These are phyloP conservation scores for Melampsora americana DNA, from an alignment of 1,284 basidiomycete genomes.

Conservation along the genomic window DNA sequence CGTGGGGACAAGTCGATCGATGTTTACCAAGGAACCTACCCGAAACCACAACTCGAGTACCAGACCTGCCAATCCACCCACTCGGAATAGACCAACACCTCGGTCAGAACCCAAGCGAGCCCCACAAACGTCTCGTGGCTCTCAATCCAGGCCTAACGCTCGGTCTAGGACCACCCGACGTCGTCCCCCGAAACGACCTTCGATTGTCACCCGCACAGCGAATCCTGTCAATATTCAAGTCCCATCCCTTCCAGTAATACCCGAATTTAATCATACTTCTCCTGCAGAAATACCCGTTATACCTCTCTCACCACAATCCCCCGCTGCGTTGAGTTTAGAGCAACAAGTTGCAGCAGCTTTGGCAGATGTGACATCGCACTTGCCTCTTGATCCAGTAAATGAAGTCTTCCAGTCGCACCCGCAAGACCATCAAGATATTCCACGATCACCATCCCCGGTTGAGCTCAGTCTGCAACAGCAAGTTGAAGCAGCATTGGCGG, in stretches of 20 bases:
- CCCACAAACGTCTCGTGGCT: not conserved
- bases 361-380: not conserved
- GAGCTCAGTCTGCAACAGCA: slow-evolving; percentile 32
- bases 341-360: not conserved
- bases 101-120: not conserved
- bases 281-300: not conserved
- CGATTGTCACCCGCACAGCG: not conserved
- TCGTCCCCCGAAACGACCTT: not conserved
- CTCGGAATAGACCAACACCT: slow-evolving; percentile 8
- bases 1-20: slow-evolving; percentile 10
- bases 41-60: slow-evolving; percentile 14
- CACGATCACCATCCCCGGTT: not conserved
- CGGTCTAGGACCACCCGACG: not conserved
- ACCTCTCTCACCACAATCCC: not conserved
- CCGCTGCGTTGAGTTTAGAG: not conserved
- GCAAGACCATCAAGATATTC: not conserved
- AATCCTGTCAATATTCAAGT: not conserved
- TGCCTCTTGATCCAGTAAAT: not conserved
- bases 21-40: slow-evolving; percentile 3
- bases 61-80: slow-evolving; percentile 7
- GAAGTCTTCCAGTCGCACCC: no score
- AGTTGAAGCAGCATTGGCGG: slow-evolving; percentile 40
- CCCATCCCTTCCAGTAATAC: not conserved
- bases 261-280: not conserved
- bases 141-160: not conserved